Percentiles rank a stretch among this genome's conserved stretches.
phyloP scores from a whole-genome alignment of 768 basidiomycete species.

The Tremella mesenterica region DNA sequence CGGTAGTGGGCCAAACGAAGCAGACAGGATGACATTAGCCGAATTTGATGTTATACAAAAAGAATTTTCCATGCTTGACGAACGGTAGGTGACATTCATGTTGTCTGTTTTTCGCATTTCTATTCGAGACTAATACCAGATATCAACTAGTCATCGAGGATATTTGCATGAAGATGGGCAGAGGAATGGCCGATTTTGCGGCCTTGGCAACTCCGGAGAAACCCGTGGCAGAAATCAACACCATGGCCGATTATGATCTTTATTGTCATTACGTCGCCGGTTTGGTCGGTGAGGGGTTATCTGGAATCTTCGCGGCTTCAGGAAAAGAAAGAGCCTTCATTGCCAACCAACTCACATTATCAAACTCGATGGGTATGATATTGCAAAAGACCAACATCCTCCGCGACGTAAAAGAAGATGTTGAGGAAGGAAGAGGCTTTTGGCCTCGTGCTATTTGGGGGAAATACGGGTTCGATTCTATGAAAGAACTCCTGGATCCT shows the following conservation, averaged over 20 bases:
- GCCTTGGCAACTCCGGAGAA: constrained; percentile 64
- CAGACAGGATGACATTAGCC: constrained; percentile 73
- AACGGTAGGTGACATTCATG: constrained; percentile 48
- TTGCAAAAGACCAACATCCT: constrained; percentile 98
- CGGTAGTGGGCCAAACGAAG: constrained; percentile 74
- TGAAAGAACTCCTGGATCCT: constrained; percentile 46
- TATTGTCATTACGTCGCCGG: constrained; percentile 99
- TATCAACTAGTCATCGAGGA: constrained; percentile 73
- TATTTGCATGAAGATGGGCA: constrained; percentile 77
- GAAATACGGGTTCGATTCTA: constrained; percentile 56
- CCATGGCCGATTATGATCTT: constrained; percentile 80
- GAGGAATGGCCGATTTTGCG: constrained; percentile 92
- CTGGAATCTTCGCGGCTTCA: constrained; percentile 75
- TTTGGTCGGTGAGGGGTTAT: constrained; percentile 90
- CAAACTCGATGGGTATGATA: constrained; percentile 89
- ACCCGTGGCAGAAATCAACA: constrained; percentile 55
- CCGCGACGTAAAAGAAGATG: constrained; percentile 87
- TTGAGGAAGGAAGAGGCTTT: constrained; percentile 73
- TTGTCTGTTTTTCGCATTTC: not conserved
- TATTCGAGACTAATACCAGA: constrained; percentile 13
- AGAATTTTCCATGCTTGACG: constrained; percentile 63
- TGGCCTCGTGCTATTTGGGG: constrained; percentile 95
- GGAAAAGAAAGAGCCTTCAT: constrained; percentile 70
- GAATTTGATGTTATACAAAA: constrained; percentile 73
- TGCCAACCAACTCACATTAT: constrained; percentile 70